Percentiles rank a stretch among this genome's conserved stretches.
Evolutionary conservation across 495 filamentous ascomycete genomes (phyloP).

Genomic region (Wilcoxina mikolae): DNA sequence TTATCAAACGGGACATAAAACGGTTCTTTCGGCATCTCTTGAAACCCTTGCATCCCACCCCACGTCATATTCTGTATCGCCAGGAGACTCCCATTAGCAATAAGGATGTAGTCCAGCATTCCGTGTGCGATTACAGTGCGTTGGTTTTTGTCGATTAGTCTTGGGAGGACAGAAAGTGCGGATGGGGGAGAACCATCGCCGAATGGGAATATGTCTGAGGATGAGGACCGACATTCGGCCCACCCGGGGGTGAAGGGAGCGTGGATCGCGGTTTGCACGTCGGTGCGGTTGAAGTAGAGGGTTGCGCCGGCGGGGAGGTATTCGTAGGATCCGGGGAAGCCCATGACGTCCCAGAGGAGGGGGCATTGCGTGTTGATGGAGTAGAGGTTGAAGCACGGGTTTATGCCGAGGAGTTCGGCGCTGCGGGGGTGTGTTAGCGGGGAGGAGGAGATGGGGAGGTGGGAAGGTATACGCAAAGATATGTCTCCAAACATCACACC

Average conservation of each 20-base stretch:
- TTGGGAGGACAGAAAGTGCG: conserved; percentile 41
- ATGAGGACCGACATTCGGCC: conserved; percentile 39
- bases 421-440: conserved; percentile 14
- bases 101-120: conserved; percentile 40
- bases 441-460: background rate
- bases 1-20: conserved; percentile 53
- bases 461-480: conserved; percentile 13
- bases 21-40: conserved; percentile 38
- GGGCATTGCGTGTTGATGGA: conserved; percentile 63
- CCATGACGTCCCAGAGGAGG: conserved; percentile 55
- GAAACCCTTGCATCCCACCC: conserved; percentile 58
- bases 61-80: conserved; percentile 79
- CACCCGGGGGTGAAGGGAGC: conserved; percentile 45
- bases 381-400: conserved; percentile 74
- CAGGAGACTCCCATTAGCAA: conserved; percentile 52
- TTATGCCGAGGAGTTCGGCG: conserved; percentile 43
- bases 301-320: conserved; percentile 40
- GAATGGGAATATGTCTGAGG: conserved; percentile 40
- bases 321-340: conserved; percentile 46
- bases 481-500: conserved; percentile 14
- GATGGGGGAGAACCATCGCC: conserved; percentile 37
- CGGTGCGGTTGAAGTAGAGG: conserved; percentile 64
- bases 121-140: conserved; percentile 58
- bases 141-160: conserved; percentile 57
- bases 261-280: conserved; percentile 62